These are phyloP conservation scores for Linnemannia hyalina DNA, from an alignment of 192 early-diverging fungal species.

Conservation along the genomic window DNA sequence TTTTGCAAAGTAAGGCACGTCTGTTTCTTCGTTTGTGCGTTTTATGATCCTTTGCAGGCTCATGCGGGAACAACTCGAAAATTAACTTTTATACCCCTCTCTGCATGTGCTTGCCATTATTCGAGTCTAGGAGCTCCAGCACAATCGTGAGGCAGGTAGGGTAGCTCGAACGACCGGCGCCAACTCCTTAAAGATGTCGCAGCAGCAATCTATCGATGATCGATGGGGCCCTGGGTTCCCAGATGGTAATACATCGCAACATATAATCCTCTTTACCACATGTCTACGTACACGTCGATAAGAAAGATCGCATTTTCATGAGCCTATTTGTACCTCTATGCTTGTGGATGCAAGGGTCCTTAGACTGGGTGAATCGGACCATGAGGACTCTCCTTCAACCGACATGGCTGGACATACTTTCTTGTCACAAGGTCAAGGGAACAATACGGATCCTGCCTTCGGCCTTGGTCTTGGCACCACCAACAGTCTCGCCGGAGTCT, in stretches of 20 bases:
- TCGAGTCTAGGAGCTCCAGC: constrained; percentile 5
- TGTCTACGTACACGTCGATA: no score
- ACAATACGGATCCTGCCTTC: no score
- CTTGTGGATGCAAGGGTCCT: constrained; percentile 9
- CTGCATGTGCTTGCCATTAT: no score
- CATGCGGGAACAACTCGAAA: not conserved
- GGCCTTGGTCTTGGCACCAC: not conserved
- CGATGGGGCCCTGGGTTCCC: not conserved
- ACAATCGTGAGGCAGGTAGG: constrained; percentile 13
- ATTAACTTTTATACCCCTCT: not conserved
- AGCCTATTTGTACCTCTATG: not conserved
- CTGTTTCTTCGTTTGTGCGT: not conserved
- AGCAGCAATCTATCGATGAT: not conserved
- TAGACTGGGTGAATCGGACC: not conserved
- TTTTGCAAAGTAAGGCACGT: constrained; percentile 10
- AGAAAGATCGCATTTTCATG: not conserved
- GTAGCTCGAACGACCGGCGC: not conserved
- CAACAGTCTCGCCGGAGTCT: no score
- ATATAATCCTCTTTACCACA: no score
- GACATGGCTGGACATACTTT: not conserved
- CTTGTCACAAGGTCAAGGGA: no score
- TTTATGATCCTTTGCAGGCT: no score
- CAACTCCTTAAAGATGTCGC: not conserved
- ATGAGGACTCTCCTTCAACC: not conserved
- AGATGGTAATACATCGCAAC: not conserved